Base-by-base conservation (phyloP, 2,329 filamentous ascomycete genomes). In the Colletotrichum eremochloae region DNA sequence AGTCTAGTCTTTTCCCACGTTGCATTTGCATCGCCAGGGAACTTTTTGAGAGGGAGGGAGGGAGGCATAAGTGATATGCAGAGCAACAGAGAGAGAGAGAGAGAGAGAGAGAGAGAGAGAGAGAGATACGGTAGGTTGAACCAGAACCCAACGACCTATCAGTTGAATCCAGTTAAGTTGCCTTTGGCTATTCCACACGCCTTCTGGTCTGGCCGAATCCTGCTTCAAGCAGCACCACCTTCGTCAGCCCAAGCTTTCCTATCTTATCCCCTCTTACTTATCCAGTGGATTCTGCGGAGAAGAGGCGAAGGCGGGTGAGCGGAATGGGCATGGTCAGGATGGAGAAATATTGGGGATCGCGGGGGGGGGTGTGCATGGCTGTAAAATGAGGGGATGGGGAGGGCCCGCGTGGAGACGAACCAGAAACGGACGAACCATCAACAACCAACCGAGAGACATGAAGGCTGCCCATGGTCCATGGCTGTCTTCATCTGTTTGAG, bases 331-430 rank as follows among this genome's bases (percentile, higher is more conserved):
- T 40, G 6, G 20, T n/a, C 20, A 24, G 66, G 44, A 70, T 72
- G 58, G 69, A 60, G 69, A 72, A 53, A 52, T 24, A 40, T 69
- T 69, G 60, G 65, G 62, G 69, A 72, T 69, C 69, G 65, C 66
- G 66, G 65, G 65, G 65, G 65, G 69, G 58, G 42, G 57, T 62
- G 57, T 55, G 55, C 36, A 40, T 63, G 46, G 46, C 7, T 38
- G 38, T 46, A 14, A 62, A 56, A 64, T 58, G 65, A 72, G 58
- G 60, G 46, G 46, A 48, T 48, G 44, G 44, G 40, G 44, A 20
- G 18, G 18, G 8, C 29, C 42, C 18, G 40, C 64, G 55, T 42
- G 50, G 65, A 40, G 57, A 63, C 48, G 48, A 48, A 60, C 62
- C 11, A 6, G 52, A 3, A 18, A 29, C 20, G 24, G 42, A 50